Evolutionary conservation across 83 land plant genomes (phyloP), one percentile per base, ranked within the genome.

Genomic region (Diphasiastrum complanatum): DNA sequence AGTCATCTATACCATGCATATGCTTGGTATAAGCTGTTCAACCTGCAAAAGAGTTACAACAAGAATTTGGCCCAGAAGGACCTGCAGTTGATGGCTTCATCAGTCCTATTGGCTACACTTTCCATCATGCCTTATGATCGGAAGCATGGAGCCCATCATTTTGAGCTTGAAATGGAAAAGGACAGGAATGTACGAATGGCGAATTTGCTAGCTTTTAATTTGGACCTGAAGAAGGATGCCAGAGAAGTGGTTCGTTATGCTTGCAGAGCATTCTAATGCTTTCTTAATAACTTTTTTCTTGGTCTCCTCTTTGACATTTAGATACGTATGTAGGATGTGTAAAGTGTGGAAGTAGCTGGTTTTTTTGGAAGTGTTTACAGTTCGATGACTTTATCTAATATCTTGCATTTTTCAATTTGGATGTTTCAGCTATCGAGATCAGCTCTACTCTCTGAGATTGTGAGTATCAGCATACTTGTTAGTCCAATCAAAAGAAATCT

Each of bases 111-210:
- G 46, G 83, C 97, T 55, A 83, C 97, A n/a, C 81, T 91, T 47
- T 78, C 87, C 37, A 87, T 87, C 24, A 16, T 56, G 0, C 97
- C 97, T 0, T 91, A 85, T 71, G 87, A 87, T 40, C 75, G 76
- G 47, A 71, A 63, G 53, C 78, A 79, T 64, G 91, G 91, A n/a
- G 81, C 91, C 22, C 82, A 86, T 34, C 97, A 91, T 69, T 47
- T 79, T 53, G 97, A 91, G 69, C 80, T 87, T 56, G 95, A 91
- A 59, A 87, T 88, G 78, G 97, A 85, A 37, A 91, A 91, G 55
- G 97, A 91, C 46, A 79, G 95, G 32, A 91, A 85, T 54, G 65
- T 79, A 20, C 75, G 87, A 46, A 81, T 91, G 84, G 87, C 87
- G 18, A 75, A 72, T 59, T 80, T 87, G 62, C 74, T 91, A 33